Evolutionary conservation across 306 rosid genomes (phyloP).

Genomic region (Nissolia schottii): DNA sequence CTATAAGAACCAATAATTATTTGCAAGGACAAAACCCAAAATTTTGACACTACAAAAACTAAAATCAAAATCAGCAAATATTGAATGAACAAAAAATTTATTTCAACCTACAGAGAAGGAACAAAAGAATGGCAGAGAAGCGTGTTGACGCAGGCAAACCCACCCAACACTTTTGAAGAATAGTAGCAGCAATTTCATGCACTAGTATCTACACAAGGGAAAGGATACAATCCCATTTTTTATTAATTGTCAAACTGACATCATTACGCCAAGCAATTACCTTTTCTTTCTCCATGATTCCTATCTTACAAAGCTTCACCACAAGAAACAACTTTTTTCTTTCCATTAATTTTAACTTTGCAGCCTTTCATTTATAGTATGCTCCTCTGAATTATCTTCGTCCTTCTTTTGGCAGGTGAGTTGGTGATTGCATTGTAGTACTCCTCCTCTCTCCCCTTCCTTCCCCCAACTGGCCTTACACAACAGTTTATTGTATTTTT

Average conservation of each 20-base stretch:
- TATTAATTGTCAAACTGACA: background rate
- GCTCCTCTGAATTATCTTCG: constrained; percentile 24
- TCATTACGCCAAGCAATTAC: background rate
- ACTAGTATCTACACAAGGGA: background rate
- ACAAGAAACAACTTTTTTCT: constrained; percentile 1
- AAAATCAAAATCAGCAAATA: no score
- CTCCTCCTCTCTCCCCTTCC: background rate
- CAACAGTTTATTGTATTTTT: no score
- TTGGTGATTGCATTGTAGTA: constrained; percentile 31
- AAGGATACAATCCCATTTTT: background rate
- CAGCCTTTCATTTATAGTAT: constrained; percentile 25
- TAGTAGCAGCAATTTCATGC: background rate
- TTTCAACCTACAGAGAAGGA: no score
- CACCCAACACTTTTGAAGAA: background rate
- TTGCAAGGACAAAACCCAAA: no score
- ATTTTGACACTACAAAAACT: no score
- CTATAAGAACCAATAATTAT: no score
- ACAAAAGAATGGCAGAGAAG: background rate
- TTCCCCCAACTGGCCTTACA: constrained; percentile 8
- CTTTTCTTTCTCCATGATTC: background rate
- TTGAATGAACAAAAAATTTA: no score
- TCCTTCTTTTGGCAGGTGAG: constrained; percentile 23
- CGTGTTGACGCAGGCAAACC: constrained; percentile 1
- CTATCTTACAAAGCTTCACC: background rate
- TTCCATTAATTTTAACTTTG: constrained; percentile 3